Evolutionary conservation across 495 filamentous ascomycete genomes (phyloP), one percentile per base, ranked within the genome.

Genomic region (Aspergillus baeticus): DNA sequence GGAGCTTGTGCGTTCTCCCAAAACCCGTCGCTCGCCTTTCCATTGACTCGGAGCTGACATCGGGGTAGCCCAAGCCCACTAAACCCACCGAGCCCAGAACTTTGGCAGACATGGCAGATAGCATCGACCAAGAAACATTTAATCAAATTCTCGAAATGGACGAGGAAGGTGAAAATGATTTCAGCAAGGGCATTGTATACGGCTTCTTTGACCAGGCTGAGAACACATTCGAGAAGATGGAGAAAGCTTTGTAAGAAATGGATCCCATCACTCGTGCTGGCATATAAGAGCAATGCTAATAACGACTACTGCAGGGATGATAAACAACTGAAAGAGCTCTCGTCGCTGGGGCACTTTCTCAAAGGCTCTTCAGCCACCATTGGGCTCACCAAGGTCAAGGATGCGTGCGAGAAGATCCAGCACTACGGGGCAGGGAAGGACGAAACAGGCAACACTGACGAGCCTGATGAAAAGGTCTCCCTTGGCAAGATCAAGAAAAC

Each of bases 291-390:
- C 31, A 49, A 52, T 60, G 23, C 66, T 34, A 45, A 35, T 43
- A 47, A 13, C 57, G 56, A 51, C 61, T 20, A 3, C 3, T 38
- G 42, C 23, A 97, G 93, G 34, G 66, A 80, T 58, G 62, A 77
- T 10, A 74, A 76, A 57, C 78, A 96, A 55, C 85, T 97, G 35
- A 69, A 69, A 3, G 74, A 84, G 52, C 85, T 98, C 14, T 96
- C 92, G 15, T 77, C 77, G 14, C 84, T 96, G 22, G 94, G 94
- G 21, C 94, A 98, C 73, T 98, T 96, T 76, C 77, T 98, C 51
- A 98, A 98, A 73, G 94, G 94, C 36, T 97, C 93, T n/a, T 96
- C 93, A 10, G 94, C 94, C 17, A 98, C 95, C 6, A 84, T 98
- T 47, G 94, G 94, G 20, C 82, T 98, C 36, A 89, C 78, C 62